Percentiles rank a stretch among this genome's conserved stretches.
These are phyloP conservation scores for Cyclospora cayetanensis DNA, from an alignment of 169 alveolate species.

Conservation along the genomic window DNA sequence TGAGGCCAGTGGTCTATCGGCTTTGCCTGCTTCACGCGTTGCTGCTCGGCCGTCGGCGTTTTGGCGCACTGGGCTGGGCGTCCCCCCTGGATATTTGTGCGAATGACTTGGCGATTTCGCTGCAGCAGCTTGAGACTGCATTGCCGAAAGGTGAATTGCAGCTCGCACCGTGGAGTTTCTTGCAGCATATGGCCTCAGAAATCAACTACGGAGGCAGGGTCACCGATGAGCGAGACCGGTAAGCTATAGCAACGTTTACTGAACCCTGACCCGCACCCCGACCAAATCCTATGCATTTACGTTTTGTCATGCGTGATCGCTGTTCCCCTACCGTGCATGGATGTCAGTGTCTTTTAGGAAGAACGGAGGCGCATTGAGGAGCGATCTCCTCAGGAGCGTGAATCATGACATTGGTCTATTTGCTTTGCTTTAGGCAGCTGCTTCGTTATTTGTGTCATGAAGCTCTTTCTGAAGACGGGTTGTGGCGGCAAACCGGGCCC, in stretches of 20 bases:
- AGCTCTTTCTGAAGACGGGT: slow-evolving; percentile 18
- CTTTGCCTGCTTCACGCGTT: slow-evolving; percentile 95
- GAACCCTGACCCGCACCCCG: background rate
- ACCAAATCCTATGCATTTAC: background rate
- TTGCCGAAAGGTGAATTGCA: slow-evolving; percentile 91
- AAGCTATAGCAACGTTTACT: slow-evolving; percentile 8
- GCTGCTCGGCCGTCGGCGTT: slow-evolving; percentile 95
- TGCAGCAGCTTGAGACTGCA: slow-evolving; percentile 86
- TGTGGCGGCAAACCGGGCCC: background rate
- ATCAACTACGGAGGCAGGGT: slow-evolving; percentile 98
- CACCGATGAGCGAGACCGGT: slow-evolving; percentile 95
- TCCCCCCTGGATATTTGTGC: slow-evolving; percentile 95
- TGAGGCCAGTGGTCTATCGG: slow-evolving; percentile 93
- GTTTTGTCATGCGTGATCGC: background rate
- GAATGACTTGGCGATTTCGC: slow-evolving; percentile 95
- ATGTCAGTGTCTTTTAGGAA: too few species aligned
- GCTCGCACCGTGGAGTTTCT: slow-evolving; percentile 90
- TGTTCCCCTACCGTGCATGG: too few species aligned
- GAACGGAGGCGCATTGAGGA: too few species aligned
- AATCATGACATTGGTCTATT: too few species aligned
- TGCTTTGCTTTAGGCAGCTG: slow-evolving; percentile 26
- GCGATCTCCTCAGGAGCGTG: too few species aligned
- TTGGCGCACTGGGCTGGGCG: slow-evolving; percentile 98
- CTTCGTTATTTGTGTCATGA: slow-evolving; percentile 37
- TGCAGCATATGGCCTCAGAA: slow-evolving; percentile 95